Evolutionary conservation across 306 rosid genomes (phyloP).

Genomic region (Canavalia gladiata): DNA sequence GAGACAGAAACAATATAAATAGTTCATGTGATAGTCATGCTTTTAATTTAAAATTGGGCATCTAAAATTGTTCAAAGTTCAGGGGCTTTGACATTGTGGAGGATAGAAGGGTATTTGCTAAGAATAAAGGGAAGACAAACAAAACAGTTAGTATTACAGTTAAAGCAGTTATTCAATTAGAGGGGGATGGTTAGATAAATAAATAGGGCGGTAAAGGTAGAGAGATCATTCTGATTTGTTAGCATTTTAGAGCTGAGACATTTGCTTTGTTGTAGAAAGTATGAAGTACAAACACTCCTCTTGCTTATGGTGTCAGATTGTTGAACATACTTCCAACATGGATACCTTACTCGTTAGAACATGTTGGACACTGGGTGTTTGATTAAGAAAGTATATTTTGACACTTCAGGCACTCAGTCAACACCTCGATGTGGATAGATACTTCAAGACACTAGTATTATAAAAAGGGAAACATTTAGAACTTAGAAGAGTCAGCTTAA

Average conservation of each 20-base stretch:
- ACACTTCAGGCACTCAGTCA: not conserved
- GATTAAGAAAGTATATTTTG: not conserved
- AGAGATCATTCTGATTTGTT: no score
- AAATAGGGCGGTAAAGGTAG: no score
- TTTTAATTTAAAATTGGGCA: not conserved
- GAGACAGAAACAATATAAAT: conserved; percentile 15
- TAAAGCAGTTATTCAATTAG: no score
- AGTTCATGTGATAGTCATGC: not conserved
- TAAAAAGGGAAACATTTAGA: not conserved
- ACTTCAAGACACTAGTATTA: conserved; percentile 2
- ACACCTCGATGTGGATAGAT: not conserved
- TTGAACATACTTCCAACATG: no score
- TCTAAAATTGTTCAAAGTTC: not conserved
- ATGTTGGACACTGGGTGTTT: not conserved
- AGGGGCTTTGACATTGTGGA: not conserved
- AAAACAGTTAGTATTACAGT: no score
- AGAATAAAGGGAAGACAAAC: no score
- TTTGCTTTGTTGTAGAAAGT: no score
- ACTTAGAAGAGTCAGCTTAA: not conserved
- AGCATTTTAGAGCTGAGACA: no score
- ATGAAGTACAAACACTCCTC: no score
- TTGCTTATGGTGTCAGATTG: no score
- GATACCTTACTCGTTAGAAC: not conserved
- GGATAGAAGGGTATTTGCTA: no score
- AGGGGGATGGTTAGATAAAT: no score